A percentile compares a stretch with the other conserved stretches of the same genome.
Evolutionary conservation across 1,284 basidiomycete species (phyloP).

Genomic region (Sporisorium sorghi): DNA sequence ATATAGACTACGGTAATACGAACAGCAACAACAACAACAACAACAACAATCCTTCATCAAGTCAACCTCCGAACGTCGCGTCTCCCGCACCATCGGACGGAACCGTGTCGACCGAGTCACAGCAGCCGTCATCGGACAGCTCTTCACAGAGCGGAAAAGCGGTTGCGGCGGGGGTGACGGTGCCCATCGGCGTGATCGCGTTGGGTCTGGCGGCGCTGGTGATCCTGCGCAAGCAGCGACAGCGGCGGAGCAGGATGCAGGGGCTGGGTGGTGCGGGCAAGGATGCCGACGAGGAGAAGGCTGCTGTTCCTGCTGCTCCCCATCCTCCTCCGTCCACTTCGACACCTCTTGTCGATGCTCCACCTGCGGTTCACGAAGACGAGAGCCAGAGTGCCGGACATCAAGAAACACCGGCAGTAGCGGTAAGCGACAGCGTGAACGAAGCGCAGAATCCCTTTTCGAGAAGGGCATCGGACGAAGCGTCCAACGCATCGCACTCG

Average conservation of each 20-base stretch:
- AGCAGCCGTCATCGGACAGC: neutral
- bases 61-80: neutral
- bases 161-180: constrained; percentile 20
- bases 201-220: constrained; percentile 15
- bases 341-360: neutral
- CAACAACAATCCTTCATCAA: neutral
- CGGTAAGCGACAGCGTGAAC: neutral
- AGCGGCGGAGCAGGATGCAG: constrained; percentile 1
- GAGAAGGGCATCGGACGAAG: constrained; percentile 7
- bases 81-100: neutral
- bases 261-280: neutral
- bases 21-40: neutral
- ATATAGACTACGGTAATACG: constrained; percentile 3
- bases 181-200: constrained; percentile 23
- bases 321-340: neutral
- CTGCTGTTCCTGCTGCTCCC: neutral
- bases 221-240: constrained; percentile 21
- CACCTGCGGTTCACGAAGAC: neutral
- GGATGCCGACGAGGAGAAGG: constrained; percentile 11
- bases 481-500: constrained; percentile 6
- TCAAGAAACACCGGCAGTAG: too few species aligned
- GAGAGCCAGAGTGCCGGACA: neutral
- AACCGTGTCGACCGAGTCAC: neutral
- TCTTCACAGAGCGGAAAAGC: constrained; percentile 5
- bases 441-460: neutral